Conservation (phyloP, 345 rosid genomes). For the Capsella bursapastoris region DNA sequence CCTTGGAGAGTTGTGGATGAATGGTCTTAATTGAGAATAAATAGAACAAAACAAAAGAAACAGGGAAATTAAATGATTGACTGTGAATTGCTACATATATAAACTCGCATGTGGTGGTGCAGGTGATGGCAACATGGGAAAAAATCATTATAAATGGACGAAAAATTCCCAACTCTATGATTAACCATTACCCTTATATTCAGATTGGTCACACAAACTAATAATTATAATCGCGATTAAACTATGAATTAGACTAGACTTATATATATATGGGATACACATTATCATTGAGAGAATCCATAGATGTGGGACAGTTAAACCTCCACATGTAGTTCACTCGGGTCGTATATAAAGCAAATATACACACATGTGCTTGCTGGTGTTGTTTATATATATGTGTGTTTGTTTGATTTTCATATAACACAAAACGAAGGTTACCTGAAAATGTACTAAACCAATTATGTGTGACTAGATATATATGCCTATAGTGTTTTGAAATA, state of each 20-base stretch:
- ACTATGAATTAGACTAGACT: slow-evolving; percentile 8
- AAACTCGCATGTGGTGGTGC: slow-evolving; percentile 42
- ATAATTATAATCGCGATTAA: slow-evolving; percentile 24
- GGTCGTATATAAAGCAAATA: slow-evolving; percentile 14
- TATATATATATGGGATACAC: background rate
- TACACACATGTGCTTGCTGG: slow-evolving; percentile 21
- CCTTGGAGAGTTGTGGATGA: slow-evolving; percentile 17
- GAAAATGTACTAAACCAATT: slow-evolving; percentile 29
- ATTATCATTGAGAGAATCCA: slow-evolving; percentile 40
- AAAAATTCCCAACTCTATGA: slow-evolving; percentile 40
- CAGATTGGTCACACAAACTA: slow-evolving; percentile 40
- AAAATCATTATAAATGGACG: slow-evolving; percentile 37
- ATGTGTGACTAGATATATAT: background rate
- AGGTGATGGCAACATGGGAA: slow-evolving; percentile 45
- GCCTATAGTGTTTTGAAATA: background rate
- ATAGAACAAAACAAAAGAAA: slow-evolving; percentile 38
- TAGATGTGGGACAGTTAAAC: slow-evolving; percentile 44
- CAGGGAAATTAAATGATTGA: slow-evolving; percentile 26
- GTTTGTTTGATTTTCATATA: background rate
- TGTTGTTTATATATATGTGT: background rate
- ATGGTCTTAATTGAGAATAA: slow-evolving; percentile 31
- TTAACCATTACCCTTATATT: slow-evolving; percentile 18
- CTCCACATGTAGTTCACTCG: slow-evolving; percentile 38
- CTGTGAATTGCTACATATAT: slow-evolving; percentile 30
- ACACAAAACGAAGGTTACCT: slow-evolving; percentile 32